These are phyloP conservation scores for Mucor plumbeus DNA, from an alignment of 371 early-diverging fungal species.

Conservation along the genomic window DNA sequence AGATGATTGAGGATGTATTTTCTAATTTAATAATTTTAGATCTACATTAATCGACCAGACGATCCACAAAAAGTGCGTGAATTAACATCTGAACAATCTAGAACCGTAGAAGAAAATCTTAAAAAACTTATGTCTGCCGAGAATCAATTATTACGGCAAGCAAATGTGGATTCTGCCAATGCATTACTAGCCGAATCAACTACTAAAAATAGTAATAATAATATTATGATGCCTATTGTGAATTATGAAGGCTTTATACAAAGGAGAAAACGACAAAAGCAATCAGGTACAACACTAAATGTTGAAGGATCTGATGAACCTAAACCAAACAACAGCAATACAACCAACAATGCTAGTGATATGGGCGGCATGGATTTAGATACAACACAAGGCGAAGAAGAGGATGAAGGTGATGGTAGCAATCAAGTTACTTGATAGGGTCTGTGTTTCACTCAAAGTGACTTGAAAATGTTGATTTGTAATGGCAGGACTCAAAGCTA, in stretches of 20 bases:
- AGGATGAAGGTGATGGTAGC: not conserved
- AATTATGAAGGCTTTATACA: constrained; percentile 59
- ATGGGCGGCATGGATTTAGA: constrained; percentile 4
- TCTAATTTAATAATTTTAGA: constrained; percentile 31
- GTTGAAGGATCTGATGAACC: constrained; percentile 28
- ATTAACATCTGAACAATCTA: constrained; percentile 66
- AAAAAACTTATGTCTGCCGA: constrained; percentile 65
- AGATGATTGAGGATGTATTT: too few relatives aligned
- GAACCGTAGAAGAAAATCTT: constrained; percentile 66
- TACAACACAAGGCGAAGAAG: not conserved
- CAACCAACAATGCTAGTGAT: constrained; percentile 7
- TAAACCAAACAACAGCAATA: constrained; percentile 5
- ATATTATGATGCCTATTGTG: constrained; percentile 52
- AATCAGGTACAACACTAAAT: constrained; percentile 30
- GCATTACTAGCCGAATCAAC: constrained; percentile 8
- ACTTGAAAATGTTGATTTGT: constrained; percentile 6
- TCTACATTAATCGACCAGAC: constrained; percentile 62
- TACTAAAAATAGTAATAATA: not conserved
- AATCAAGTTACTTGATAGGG: not conserved
- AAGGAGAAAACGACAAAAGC: constrained; percentile 47
- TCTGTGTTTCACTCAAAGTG: not conserved
- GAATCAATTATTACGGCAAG: constrained; percentile 52
- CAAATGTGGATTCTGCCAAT: constrained; percentile 4
- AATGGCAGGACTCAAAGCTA: not conserved
- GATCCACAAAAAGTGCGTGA: constrained; percentile 67